phyloP scores from a whole-genome alignment of 225 moss, liverwort and hornwort genomes.

The Neckera pumila region DNA sequence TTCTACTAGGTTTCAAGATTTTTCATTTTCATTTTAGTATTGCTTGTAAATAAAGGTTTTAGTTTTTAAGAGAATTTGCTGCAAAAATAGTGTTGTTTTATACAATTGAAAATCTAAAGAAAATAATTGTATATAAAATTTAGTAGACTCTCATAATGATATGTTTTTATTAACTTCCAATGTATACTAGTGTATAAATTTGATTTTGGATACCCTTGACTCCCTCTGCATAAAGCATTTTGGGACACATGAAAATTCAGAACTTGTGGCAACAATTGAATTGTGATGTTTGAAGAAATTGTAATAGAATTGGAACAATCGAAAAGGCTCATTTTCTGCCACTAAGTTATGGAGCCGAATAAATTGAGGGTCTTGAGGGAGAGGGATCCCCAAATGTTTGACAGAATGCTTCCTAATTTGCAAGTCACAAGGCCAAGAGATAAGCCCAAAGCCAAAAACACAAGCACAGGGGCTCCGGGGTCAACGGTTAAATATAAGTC shows the following conservation, averaged over 20 bases:
- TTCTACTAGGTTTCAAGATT: neutral
- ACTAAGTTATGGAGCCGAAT: neutral
- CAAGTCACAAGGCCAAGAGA: slow-evolving; percentile 27
- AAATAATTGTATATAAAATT: too few species aligned
- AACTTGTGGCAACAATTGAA: neutral
- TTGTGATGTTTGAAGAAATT: neutral
- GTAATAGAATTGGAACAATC: neutral
- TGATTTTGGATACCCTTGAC: too few species aligned
- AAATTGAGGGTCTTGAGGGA: neutral
- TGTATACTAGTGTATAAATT: neutral
- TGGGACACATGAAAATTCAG: neutral
- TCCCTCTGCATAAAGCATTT: neutral
- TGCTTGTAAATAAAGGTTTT: neutral
- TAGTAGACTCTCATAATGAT: neutral
- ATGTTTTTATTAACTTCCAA: neutral
- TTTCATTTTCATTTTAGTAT: neutral
- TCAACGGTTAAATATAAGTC: slow-evolving; percentile 71
- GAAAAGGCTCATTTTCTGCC: neutral
- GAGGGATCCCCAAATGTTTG: neutral
- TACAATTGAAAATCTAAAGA: accelerated
- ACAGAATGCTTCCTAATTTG: slow-evolving; percentile 30
- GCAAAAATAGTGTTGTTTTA: neutral
- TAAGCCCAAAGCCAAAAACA: slow-evolving; percentile 1
- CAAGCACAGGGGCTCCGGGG: slow-evolving; percentile 4
- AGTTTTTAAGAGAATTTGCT: neutral